Evolutionary conservation across 257 asterid genomes (phyloP).

Genomic region (Gynochthodes officinalis): DNA sequence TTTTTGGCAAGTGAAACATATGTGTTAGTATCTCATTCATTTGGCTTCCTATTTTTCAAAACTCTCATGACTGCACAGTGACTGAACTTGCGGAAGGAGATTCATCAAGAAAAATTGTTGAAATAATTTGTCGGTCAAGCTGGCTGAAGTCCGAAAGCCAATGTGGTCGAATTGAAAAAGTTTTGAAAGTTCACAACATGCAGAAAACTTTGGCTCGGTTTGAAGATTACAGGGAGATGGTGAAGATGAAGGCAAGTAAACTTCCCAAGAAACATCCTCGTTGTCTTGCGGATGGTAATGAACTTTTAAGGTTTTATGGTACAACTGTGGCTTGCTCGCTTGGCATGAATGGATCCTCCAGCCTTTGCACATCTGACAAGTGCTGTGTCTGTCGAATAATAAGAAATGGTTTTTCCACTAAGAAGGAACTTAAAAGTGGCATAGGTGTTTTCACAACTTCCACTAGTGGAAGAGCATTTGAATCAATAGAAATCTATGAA

Average conservation of each 20-base stretch:
- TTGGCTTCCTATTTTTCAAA: not conserved
- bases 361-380: constrained; percentile 62
- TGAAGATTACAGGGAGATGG: constrained; percentile 74
- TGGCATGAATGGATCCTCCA: constrained; percentile 61
- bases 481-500: constrained; percentile 37
- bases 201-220: constrained; percentile 65
- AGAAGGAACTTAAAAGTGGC: constrained; percentile 50
- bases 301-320: constrained; percentile 72
- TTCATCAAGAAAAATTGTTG: constrained; percentile 85
- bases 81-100: constrained; percentile 89
- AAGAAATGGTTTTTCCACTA: constrained; percentile 60
- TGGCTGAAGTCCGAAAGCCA: constrained; percentile 56
- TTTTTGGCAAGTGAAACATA: not conserved
- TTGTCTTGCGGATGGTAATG: constrained; percentile 89
- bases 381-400: constrained; percentile 76
- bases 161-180: constrained; percentile 57
- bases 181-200: constrained; percentile 72
- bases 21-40: not conserved
- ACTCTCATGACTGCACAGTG: constrained; percentile 34
- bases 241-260: constrained; percentile 64
- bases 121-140: constrained; percentile 82
- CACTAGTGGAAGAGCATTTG: constrained; percentile 81
- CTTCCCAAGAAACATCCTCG: constrained; percentile 87
- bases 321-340: constrained; percentile 71
- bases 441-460: constrained; percentile 85